Base-by-base conservation (phyloP, 192 early-diverging fungal genomes). In the Phlyctochytrium bullatum region DNA sequence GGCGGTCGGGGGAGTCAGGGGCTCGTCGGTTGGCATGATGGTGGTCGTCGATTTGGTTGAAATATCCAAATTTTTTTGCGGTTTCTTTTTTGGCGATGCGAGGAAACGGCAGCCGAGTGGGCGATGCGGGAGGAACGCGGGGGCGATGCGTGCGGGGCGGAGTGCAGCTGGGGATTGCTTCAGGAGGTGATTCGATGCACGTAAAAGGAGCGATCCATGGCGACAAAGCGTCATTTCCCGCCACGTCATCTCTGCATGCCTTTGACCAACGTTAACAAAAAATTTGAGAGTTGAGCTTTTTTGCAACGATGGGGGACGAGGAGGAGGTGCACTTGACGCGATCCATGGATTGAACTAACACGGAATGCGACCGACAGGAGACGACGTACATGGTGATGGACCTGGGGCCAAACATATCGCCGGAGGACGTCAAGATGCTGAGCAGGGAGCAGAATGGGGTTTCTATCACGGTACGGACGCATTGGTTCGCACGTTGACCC, bases 361-460 rank as follows among this genome's bases (percentile, higher is more conserved):
- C n/a, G n/a, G n/a, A n/a, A n/a, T n/a, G n/a, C 30, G 66, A 68
- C 66, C 60, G 57, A 47, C 58, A 36, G n/a, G 33, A 63, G 17
- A 61, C 68, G n/a, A 50, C 36, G n/a, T 69, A 34, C 28, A 34
- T 63, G 3, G 61, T 69, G 40, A 6, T 69, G 59, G 68, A 69
- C 50, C 28, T 69, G 10, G 54, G 6, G 24, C n/a, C 17, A 12
- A 61, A 60, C 1, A 29, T 69, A 25, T 28, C 28, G 17, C 16
- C 47, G 10, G 68, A 69, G 4, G 32, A 27, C 2, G 40, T 63
- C 12, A 61, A 63, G 29, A 31, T 50, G n/a, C 27, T 35, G 6
- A 40, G 60, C 10, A 32, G 34, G 20, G 16, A 17, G 12, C 31
- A 69, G 27, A 36, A 47, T 36, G 68, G 68, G 3, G 35, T 69